A percentile compares a stretch with the other conserved stretches of the same genome.
These are phyloP conservation scores for Oligophagozyma castellii DNA, from an alignment of 1,139 yeast species.

Conservation along the genomic window DNA sequence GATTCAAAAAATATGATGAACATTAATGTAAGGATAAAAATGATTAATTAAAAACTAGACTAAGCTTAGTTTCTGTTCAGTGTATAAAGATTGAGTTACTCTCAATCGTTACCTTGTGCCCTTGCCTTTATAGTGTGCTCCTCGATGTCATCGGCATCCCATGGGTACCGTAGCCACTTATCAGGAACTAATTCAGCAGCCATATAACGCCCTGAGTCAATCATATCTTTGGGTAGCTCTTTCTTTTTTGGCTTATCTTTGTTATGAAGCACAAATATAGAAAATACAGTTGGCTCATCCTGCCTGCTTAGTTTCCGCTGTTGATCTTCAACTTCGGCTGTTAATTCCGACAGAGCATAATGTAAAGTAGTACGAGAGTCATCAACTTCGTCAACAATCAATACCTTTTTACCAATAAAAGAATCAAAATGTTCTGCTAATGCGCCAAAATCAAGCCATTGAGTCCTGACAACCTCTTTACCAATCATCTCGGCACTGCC, in stretches of 20 bases:
- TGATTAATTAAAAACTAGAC: too few relatives aligned
- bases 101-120: conserved; percentile 44
- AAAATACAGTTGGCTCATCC: conserved; percentile 34
- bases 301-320: conserved; percentile 24
- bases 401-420: conserved; percentile 65
- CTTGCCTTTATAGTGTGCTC: conserved; percentile 63
- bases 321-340: conserved; percentile 62
- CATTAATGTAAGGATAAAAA: too few relatives aligned
- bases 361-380: conserved; percentile 92
- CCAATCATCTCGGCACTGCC: conserved; percentile 56
- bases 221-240: conserved; percentile 32
- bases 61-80: conserved; percentile 1
- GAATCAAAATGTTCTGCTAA: conserved; percentile 42
- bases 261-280: conserved; percentile 46
- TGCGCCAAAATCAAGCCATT: conserved; percentile 78
- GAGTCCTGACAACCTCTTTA: conserved; percentile 80
- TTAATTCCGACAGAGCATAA: conserved; percentile 77
- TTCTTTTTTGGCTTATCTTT: conserved; percentile 45
- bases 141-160: conserved; percentile 71
- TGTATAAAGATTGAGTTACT: neutral
- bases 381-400: conserved; percentile 89
- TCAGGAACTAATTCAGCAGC: conserved; percentile 43
- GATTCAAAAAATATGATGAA: conserved; percentile 3
- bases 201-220: conserved; percentile 36
- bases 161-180: conserved; percentile 50